phyloP scores from a whole-genome alignment of 768 basidiomycete genomes.

The Kwoniella sp. region DNA sequence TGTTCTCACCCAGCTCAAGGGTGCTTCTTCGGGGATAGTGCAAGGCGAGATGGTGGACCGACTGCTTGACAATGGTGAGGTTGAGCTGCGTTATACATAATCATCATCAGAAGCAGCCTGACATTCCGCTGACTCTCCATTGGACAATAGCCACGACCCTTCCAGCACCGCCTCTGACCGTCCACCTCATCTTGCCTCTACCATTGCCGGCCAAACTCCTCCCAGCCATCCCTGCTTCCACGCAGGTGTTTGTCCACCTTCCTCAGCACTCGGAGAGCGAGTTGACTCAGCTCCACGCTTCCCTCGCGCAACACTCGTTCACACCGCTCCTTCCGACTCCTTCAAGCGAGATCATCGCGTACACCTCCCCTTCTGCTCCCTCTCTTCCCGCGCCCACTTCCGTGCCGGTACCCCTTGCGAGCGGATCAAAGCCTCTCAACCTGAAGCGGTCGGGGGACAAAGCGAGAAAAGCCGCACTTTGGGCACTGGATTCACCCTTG shows the following conservation, averaged over 20 bases:
- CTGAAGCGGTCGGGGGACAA: conserved; percentile 53
- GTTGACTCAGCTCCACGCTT: conserved; percentile 23
- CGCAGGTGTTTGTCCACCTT: conserved; percentile 44
- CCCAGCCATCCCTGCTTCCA: conserved; percentile 41
- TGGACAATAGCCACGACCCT: conserved; percentile 37
- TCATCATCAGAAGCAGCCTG: not conserved
- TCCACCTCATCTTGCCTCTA: conserved; percentile 44
- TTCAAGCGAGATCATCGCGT: conserved; percentile 28
- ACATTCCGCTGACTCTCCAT: not conserved
- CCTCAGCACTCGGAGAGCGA: conserved; percentile 15
- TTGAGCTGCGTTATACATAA: not conserved
- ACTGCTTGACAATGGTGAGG: conserved; percentile 46
- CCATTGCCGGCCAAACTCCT: conserved; percentile 33
- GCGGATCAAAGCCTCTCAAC: conserved; percentile 23
- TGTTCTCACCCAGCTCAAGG: conserved; percentile 31
- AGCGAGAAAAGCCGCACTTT: conserved; percentile 80
- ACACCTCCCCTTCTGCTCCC: conserved; percentile 34
- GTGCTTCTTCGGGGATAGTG: conserved; percentile 26
- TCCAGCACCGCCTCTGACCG: conserved; percentile 30
- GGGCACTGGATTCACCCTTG: conserved; percentile 71
- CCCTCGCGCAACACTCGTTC: conserved; percentile 24
- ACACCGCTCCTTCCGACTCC: conserved; percentile 29
- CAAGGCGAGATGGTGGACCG: conserved; percentile 50
- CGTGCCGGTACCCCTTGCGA: conserved; percentile 8
- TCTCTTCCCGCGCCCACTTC: conserved; percentile 14